These are phyloP conservation scores for Aspergillus sclerotialis DNA, from an alignment of 2,329 filamentous ascomycete species.

Conservation along the genomic window DNA sequence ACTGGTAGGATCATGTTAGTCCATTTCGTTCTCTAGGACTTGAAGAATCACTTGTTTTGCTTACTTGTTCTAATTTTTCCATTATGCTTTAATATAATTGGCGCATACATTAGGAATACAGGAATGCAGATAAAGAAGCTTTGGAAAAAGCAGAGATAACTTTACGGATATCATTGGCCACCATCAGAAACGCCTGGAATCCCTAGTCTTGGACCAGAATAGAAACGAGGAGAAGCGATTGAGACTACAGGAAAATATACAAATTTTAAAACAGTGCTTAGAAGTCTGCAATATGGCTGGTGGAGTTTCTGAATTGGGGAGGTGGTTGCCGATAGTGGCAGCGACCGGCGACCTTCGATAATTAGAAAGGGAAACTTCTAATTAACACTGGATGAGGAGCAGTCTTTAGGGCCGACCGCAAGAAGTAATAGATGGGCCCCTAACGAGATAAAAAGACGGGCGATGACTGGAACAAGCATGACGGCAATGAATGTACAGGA, in stretches of 20 bases:
- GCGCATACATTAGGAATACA: no score
- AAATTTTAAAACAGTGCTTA: slow-evolving; percentile 30
- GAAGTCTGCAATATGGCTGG: slow-evolving; percentile 33
- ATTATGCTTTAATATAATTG: no score
- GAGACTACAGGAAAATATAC: slow-evolving; percentile 28
- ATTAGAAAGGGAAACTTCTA: slow-evolving; percentile 2
- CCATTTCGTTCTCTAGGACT: no score
- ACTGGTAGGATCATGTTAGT: no score
- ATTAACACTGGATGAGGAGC: slow-evolving; percentile 12
- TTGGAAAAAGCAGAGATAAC: slow-evolving; percentile 25
- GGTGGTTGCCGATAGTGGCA: slow-evolving; percentile 29
- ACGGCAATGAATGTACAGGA: slow-evolving; percentile 1
- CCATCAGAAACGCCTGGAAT: slow-evolving; percentile 26
- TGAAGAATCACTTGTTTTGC: no score
- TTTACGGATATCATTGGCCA: slow-evolving; percentile 24
- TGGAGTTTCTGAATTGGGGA: slow-evolving; percentile 28
- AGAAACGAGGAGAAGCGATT: slow-evolving; percentile 13
- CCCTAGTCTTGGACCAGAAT: slow-evolving; percentile 15
- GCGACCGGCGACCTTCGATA: slow-evolving; percentile 17
- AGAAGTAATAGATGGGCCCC: slow-evolving; percentile 15
- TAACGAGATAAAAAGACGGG: slow-evolving; percentile 24
- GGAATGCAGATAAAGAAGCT: no score
- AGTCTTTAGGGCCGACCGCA: slow-evolving; percentile 12
- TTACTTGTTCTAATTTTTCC: no score
- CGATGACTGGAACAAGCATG: slow-evolving; percentile 2